Base-by-base conservation (phyloP, 768 basidiomycete species). In the Lactarius vividus region DNA sequence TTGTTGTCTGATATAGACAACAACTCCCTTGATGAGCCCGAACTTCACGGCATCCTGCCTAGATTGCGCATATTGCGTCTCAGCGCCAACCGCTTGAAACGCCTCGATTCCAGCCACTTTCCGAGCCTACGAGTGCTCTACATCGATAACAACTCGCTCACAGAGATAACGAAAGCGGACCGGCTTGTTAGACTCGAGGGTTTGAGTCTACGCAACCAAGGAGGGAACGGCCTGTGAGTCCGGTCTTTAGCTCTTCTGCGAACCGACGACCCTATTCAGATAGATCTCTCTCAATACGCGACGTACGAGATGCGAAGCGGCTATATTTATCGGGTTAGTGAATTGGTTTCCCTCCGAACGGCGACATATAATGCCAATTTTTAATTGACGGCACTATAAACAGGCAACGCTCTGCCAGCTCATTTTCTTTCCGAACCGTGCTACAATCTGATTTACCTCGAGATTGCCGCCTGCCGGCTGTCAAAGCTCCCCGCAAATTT, bases 391-490 rank as follows among this genome's bases (percentile, higher is more conserved):
- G 65, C 53, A 71, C 73, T 72, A 71, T 44, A 62, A 74, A 72
- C 79, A 92, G 92, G 92, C 53, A 92, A 93, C 77, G 83, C 87
- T 66, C 81, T 91, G 65, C 79, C 81, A 71, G 73, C 74, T 9
- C 80, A 74, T 68, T 89, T 91, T 74, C 74, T 91, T 64, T 79
- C 82, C 60, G 86, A 90, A 72, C 83, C 89, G 58, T 92, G 93
- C 78, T 94, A 93, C 79, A 90, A 94, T 73, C 81, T 99, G 74
- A 80, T 90, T 44, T 98, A 98, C 80, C 81, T 98, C 74, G 97
- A 99, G 78, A 80, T 91, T 55, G 95, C 95, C 20, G 91, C 83
- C 31, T 98, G 97, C 75, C 85, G 91, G 67, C 79, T 98, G 68
- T 88, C 85, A 40, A 71, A 71, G 61, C 84, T 97, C 57, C 96